A percentile compares a stretch with the other conserved stretches of the same genome.
phyloP scores from a whole-genome alignment of 139 green algal species.

The Chlorella sp. region DNA sequence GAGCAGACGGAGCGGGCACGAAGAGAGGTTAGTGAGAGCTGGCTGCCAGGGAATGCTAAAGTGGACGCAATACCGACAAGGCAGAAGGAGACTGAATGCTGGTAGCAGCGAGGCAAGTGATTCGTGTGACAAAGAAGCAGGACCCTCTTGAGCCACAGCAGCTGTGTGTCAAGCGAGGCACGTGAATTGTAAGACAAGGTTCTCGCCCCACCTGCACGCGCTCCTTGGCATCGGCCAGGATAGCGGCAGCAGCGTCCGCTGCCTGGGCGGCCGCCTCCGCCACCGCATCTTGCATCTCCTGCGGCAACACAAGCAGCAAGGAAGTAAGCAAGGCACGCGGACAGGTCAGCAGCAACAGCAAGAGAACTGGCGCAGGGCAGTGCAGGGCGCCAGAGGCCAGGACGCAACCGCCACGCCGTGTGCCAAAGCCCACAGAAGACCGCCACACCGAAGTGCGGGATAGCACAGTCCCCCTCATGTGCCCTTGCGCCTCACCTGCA shows the following conservation, averaged over 20 bases:
- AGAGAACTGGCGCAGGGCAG: not conserved
- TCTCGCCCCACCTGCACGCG: conserved; percentile 18
- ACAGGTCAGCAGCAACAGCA: not conserved
- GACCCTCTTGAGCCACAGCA: not conserved
- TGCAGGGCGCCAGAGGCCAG: not conserved
- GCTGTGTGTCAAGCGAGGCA: not conserved
- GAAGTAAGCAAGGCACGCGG: not conserved
- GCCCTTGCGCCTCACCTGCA: conserved; percentile 11
- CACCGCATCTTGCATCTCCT: conserved; percentile 22
- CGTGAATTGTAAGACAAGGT: too few species aligned
- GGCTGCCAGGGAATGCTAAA: not conserved
- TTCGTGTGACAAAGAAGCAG: too few species aligned
- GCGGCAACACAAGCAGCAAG: not conserved
- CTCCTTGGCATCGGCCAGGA: conserved; percentile 17
- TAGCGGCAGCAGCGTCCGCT: not conserved
- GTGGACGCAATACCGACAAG: not conserved
- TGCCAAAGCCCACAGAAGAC: not conserved
- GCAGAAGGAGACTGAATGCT: too few species aligned
- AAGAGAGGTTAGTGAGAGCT: too few species aligned
- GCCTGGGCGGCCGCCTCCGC: conserved; percentile 5
- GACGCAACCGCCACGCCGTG: not conserved
- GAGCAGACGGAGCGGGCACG: not conserved
- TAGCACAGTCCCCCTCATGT: not conserved
- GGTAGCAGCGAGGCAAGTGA: too few species aligned
- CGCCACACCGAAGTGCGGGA: not conserved